These are phyloP conservation scores for Candida yuanshanica DNA, from an alignment of 805 yeast species.

Conservation along the genomic window DNA sequence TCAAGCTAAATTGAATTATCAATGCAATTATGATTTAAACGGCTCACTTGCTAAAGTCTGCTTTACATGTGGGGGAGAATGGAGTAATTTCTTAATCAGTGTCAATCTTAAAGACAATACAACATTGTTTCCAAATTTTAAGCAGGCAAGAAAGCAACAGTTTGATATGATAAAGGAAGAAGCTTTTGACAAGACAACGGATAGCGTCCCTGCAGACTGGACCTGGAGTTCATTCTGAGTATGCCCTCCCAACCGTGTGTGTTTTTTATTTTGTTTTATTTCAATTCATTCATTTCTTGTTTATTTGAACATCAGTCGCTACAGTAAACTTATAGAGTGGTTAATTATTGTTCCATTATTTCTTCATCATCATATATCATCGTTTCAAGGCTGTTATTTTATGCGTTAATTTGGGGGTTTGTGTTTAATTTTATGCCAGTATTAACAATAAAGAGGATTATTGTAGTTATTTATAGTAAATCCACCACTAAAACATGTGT, in stretches of 20 bases:
- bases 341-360: too few species aligned
- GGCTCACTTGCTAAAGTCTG: slow-evolving; percentile 59
- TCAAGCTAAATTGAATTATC: slow-evolving; percentile 36
- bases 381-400: too few species aligned
- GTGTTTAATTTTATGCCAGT: too few species aligned
- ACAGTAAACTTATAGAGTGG: too few species aligned
- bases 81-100: slow-evolving; percentile 34
- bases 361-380: too few species aligned
- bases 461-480: too few species aligned
- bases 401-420: too few species aligned
- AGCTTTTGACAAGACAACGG: neutral
- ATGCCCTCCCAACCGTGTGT: neutral
- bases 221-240: slow-evolving; percentile 52
- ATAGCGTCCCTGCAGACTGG: slow-evolving; percentile 58
- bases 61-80: slow-evolving; percentile 48
- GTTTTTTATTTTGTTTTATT: neutral
- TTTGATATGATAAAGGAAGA: neutral
- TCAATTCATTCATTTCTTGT: neutral
- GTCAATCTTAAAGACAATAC: neutral
- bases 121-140: slow-evolving; percentile 1
- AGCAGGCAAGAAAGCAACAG: neutral
- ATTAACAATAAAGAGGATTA: too few species aligned
- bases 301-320: too few species aligned
- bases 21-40: slow-evolving; percentile 42
- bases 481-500: too few species aligned